Conservation (phyloP, 805 yeast species). For the Saccharomyces paradoxus region DNA sequence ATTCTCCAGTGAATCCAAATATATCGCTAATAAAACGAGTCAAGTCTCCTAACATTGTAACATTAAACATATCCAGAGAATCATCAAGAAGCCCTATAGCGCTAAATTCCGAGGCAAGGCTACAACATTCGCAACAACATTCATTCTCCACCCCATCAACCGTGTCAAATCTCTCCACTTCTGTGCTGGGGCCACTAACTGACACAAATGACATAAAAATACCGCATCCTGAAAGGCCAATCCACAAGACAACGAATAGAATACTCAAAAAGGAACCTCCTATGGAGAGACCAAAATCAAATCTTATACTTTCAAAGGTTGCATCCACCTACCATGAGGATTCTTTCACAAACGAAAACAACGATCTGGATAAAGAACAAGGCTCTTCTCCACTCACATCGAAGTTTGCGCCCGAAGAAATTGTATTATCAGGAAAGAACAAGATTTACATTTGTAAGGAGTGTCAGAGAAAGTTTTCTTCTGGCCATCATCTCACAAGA, state of each 20-base stretch:
- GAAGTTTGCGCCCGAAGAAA: conserved; percentile 27
- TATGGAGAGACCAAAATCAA: background rate
- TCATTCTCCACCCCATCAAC: background rate
- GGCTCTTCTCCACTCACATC: conserved; percentile 16
- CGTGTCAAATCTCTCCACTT: background rate
- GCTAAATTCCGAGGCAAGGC: conserved; percentile 10
- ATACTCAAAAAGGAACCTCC: background rate
- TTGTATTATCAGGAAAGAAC: conserved; percentile 28
- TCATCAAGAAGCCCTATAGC: conserved; percentile 27
- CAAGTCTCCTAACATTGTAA: conserved; percentile 28
- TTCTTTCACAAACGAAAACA: background rate
- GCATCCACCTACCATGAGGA: background rate
- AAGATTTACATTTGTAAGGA: conserved; percentile 31
- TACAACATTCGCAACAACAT: conserved; percentile 2
- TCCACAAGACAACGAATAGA: background rate
- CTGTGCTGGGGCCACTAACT: background rate
- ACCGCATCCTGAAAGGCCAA: background rate
- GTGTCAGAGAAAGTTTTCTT: conserved; percentile 31
- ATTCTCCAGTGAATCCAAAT: conserved; percentile 11
- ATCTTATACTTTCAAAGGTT: background rate
- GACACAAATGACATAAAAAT: background rate
- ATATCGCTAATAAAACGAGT: conserved; percentile 24
- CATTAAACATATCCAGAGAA: conserved; percentile 28
- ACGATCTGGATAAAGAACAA: background rate
- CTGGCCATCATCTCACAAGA: conserved; percentile 33